Evolutionary conservation across 1,284 basidiomycete species (phyloP), one percentile per base, ranked within the genome.

Genomic region (Leccinum huronense): DNA sequence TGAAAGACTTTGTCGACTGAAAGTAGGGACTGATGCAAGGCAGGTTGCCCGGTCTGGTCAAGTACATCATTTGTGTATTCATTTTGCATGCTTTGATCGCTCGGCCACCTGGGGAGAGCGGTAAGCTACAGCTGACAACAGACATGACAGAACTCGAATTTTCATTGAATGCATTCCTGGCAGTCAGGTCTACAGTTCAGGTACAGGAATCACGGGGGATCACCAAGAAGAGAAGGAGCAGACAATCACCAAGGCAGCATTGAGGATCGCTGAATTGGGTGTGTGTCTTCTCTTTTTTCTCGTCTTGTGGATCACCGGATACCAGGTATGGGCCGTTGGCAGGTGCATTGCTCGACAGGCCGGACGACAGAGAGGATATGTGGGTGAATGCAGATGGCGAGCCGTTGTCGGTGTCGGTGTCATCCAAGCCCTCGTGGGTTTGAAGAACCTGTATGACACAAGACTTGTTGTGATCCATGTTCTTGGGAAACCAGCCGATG

Each of bases 121-220:
- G 94, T 2, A 96, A 96, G 73, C 82, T 98, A 40, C 93, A 95
- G 76, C 81, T 98, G 65, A 94, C 94, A 61, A 91, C 88, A 60
- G 96, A 98, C 75, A 96, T 97, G 94, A 92, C 96, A 0, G 93
- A 95, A 75, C 83, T 98, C 60, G 96, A 98, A 78, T 97, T 98
- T 75, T 88, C 90, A 0, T 76, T 97, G 61, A 90, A 87, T 69
- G 86, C 90, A 2, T 93, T 97, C 73, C 80, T 95, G 72, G 81
- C 80, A 58, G 23, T 23, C 23, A 23, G 23, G 23, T 23, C 23
- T 23, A 38, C 6, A 16, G 14, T 40, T 14, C 38, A 6, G 11
- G 38, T 16, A 40, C 38, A 40, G 66, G 19, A 64, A 61, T 57
- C 58, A 19, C 3, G 16, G 73, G 74, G 16, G 84, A 85, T 53